Percentiles rank a stretch among this genome's conserved stretches.
Evolutionary conservation across 2,329 filamentous ascomycete genomes (phyloP).

Genomic region (Talaromyces sp.): DNA sequence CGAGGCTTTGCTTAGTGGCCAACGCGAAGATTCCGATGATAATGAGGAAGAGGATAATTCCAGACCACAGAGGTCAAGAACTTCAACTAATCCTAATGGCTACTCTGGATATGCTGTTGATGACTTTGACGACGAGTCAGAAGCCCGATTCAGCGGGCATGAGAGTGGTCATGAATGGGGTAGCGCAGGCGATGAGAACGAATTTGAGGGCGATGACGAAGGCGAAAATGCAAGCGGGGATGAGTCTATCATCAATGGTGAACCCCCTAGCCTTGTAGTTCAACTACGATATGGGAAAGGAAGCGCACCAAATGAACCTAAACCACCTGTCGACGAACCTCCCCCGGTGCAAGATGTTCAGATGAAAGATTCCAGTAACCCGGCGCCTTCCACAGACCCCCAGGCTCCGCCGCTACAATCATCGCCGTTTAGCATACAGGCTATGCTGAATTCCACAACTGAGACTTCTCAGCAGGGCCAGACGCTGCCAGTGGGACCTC

Average conservation of each 20-base stretch:
- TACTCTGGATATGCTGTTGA: constrained; percentile 61
- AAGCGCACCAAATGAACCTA: constrained; percentile 21
- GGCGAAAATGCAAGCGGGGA: constrained; percentile 43
- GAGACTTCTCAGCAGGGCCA: neutral
- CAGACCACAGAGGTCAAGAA: constrained; percentile 43
- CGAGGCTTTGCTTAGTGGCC: constrained; percentile 59
- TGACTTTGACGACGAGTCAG: constrained; percentile 68
- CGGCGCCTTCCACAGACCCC: neutral
- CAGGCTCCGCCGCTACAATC: constrained; percentile 5
- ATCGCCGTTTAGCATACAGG: neutral
- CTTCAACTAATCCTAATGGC: constrained; percentile 34
- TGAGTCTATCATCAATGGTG: constrained; percentile 51
- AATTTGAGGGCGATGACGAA: constrained; percentile 60
- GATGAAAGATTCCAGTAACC: constrained; percentile 13
- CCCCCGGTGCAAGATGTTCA: constrained; percentile 18
- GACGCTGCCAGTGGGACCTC: neutral
- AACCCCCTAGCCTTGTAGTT: constrained; percentile 70
- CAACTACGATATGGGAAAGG: constrained; percentile 60
- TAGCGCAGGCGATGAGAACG: constrained; percentile 71
- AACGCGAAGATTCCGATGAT: constrained; percentile 49
- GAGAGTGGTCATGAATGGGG: constrained; percentile 69
- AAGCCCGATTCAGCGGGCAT: constrained; percentile 58
- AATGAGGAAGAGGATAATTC: constrained; percentile 46
- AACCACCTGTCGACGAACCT: constrained; percentile 21
- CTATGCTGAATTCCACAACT: neutral